Conservation (phyloP, 495 filamentous ascomycete species). For the Annulohypoxylon moriforme region DNA sequence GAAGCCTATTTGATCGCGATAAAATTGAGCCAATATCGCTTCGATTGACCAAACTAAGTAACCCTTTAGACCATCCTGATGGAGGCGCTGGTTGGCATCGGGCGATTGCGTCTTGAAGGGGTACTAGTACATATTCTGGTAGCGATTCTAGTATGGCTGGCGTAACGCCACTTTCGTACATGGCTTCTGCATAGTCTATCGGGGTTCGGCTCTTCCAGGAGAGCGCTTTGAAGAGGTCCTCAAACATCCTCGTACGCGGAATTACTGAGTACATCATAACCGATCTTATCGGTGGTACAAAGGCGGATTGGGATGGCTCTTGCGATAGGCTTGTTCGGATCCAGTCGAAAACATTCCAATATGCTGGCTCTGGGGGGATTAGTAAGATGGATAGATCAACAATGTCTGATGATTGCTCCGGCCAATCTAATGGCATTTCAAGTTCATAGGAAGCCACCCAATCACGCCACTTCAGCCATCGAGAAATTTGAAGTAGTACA, state of each 20-base stretch:
- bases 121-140: slow-evolving; percentile 81
- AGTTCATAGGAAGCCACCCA: slow-evolving; percentile 80
- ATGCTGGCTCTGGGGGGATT: slow-evolving; percentile 66
- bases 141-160: slow-evolving; percentile 75
- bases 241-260: slow-evolving; percentile 74
- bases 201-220: slow-evolving; percentile 49
- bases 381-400: slow-evolving; percentile 25
- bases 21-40: slow-evolving; percentile 82
- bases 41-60: slow-evolving; percentile 81
- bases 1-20: slow-evolving; percentile 53
- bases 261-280: slow-evolving; percentile 50
- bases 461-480: slow-evolving; percentile 83
- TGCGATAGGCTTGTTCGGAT: slow-evolving; percentile 71
- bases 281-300: slow-evolving; percentile 50
- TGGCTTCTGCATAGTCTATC: slow-evolving; percentile 66
- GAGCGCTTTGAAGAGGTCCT: slow-evolving; percentile 63
- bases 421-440: slow-evolving; percentile 55
- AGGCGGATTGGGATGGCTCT: slow-evolving; percentile 21
- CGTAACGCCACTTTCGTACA: slow-evolving; percentile 70
- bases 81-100: slow-evolving; percentile 84
- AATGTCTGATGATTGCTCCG: slow-evolving; percentile 63
- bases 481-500: slow-evolving; percentile 80
- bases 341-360: slow-evolving; percentile 67
- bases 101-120: slow-evolving; percentile 84
- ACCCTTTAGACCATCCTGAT: slow-evolving; percentile 73